These are phyloP conservation scores for Talaromyces sp. DNA, from an alignment of 2,329 filamentous ascomycete species.

Conservation along the genomic window DNA sequence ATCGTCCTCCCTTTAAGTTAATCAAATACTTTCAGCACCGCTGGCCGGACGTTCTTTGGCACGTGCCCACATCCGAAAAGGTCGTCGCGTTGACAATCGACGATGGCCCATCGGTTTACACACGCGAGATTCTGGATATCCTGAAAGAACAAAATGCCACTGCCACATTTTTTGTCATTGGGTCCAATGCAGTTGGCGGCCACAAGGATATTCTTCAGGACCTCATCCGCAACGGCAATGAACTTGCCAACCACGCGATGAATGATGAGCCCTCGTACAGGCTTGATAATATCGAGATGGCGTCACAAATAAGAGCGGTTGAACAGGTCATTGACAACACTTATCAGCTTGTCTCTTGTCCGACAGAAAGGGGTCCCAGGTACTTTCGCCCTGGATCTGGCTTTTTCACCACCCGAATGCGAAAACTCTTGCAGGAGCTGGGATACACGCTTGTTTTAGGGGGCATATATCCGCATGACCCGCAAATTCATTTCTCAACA, in stretches of 20 bases:
- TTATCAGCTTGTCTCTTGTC: constrained; percentile 36
- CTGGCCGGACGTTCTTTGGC: constrained; percentile 77
- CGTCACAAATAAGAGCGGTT: constrained; percentile 59
- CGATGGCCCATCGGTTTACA: constrained; percentile 72
- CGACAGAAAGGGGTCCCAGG: constrained; percentile 41
- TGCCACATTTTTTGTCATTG: constrained; percentile 88
- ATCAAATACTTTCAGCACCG: constrained; percentile 64
- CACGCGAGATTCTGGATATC: constrained; percentile 62
- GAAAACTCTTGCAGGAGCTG: constrained; percentile 52
- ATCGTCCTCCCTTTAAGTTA: constrained; percentile 70
- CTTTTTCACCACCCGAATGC: constrained; percentile 70
- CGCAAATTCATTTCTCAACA: constrained; percentile 66
- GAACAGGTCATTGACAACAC: constrained; percentile 55
- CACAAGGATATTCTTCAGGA: constrained; percentile 44
- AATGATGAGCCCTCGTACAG: constrained; percentile 69
- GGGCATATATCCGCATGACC: constrained; percentile 83
- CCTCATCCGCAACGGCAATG: constrained; percentile 58
- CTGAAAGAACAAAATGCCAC: constrained; percentile 61
- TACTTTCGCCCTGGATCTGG: constrained; percentile 83
- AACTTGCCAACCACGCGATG: constrained; percentile 86
- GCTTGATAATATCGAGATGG: constrained; percentile 56
- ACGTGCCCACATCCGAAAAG: constrained; percentile 52
- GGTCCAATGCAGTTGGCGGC: constrained; percentile 59
- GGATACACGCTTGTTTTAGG: constrained; percentile 73
- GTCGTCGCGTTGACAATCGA: constrained; percentile 81